Conservation (phyloP, 225 moss, liverwort and hornwort species). For the Neckera pumila region DNA sequence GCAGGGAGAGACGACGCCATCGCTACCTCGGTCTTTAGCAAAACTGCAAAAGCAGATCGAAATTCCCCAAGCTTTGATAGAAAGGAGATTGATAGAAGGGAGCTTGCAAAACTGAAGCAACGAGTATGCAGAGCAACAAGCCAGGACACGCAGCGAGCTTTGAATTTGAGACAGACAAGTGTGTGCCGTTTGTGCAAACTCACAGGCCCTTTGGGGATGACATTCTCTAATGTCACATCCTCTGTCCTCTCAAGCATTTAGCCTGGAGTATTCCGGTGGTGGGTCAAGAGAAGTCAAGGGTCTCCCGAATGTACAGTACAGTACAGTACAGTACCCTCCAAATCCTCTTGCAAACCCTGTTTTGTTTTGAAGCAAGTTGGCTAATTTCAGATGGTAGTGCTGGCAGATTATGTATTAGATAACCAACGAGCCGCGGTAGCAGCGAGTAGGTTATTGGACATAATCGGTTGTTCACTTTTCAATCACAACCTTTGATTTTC, state of each 20-base stretch:
- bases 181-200: background rate
- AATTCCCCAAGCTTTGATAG: too few relatives aligned
- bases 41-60: background rate
- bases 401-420: too few relatives aligned
- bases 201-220: background rate
- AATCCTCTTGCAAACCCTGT: too few relatives aligned
- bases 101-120: background rate
- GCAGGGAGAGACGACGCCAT: conserved; percentile 27
- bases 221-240: background rate
- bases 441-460: too few relatives aligned
- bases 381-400: too few relatives aligned
- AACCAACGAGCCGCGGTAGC: too few relatives aligned
- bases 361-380: too few relatives aligned
- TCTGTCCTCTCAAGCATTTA: background rate
- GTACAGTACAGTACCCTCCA: too few relatives aligned
- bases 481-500: too few relatives aligned
- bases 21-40: background rate
- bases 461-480: too few relatives aligned
- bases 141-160: background rate
- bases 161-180: background rate
- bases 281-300: background rate
- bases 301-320: too few relatives aligned
- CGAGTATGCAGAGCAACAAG: background rate
- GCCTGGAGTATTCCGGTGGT: background rate
- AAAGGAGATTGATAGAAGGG: too few relatives aligned